Percentiles rank a stretch among this genome's conserved stretches.
These are phyloP conservation scores for Copromyces sp. DNA, from an alignment of 495 filamentous ascomycete genomes.

Conservation along the genomic window DNA sequence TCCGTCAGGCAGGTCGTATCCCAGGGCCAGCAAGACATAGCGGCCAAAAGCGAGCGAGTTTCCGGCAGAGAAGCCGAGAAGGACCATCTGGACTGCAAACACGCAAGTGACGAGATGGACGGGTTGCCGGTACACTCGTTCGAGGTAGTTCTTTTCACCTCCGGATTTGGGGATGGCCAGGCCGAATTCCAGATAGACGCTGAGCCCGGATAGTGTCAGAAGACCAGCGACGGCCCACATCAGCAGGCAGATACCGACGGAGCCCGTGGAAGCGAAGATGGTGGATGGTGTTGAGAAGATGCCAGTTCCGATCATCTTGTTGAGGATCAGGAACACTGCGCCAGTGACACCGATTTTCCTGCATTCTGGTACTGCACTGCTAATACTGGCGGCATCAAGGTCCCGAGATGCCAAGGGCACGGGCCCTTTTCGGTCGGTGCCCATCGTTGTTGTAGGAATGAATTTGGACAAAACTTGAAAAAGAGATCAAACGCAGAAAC, in stretches of 20 bases:
- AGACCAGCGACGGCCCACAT: constrained; percentile 28
- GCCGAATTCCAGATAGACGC: constrained; percentile 34
- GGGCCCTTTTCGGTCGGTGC: not conserved
- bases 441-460: not conserved
- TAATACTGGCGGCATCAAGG: not conserved
- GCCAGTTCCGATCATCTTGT: constrained; percentile 51
- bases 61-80: constrained; percentile 42
- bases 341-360: constrained; percentile 42
- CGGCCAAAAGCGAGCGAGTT: constrained; percentile 60
- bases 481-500: not conserved
- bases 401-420: not conserved
- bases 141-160: constrained; percentile 53
- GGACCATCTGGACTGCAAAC: constrained; percentile 47
- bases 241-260: constrained; percentile 28
- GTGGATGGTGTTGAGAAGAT: constrained; percentile 36
- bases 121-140: constrained; percentile 51
- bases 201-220: constrained; percentile 12
- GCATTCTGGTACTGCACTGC: constrained; percentile 27
- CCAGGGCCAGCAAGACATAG: constrained; percentile 54
- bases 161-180: constrained; percentile 43
- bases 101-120: constrained; percentile 51
- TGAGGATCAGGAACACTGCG: constrained; percentile 44
- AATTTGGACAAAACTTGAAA: not conserved
- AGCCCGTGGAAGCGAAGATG: constrained; percentile 33
- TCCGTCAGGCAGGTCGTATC: constrained; percentile 38